A percentile compares a stretch with the other conserved stretches of the same genome.
These are phyloP conservation scores for Marchantia paleacea DNA, from an alignment of 225 moss, liverwort and hornwort genomes.

Conservation along the genomic window DNA sequence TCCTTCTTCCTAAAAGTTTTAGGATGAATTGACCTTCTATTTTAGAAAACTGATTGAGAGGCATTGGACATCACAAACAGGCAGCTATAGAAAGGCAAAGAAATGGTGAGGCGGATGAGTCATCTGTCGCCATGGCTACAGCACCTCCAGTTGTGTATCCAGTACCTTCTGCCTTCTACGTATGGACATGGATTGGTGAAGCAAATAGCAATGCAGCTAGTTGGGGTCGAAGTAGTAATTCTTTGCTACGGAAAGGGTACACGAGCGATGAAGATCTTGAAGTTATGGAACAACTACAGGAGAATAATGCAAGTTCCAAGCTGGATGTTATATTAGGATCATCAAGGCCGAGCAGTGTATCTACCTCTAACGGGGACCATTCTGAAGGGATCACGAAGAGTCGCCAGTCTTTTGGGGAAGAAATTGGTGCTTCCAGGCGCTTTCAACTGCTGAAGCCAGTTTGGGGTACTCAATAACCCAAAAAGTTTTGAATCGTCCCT, in stretches of 20 bases:
- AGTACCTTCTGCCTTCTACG: slow-evolving; percentile 60
- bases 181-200: slow-evolving; percentile 84
- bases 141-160: slow-evolving; percentile 60
- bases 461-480: slow-evolving; percentile 49
- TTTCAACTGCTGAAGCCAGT: slow-evolving; percentile 71
- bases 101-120: slow-evolving; percentile 54
- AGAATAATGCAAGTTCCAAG: slow-evolving; percentile 49
- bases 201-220: slow-evolving; percentile 29
- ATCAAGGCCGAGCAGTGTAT: slow-evolving; percentile 34
- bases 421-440: slow-evolving; percentile 42
- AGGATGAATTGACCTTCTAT: neutral
- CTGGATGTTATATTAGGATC: slow-evolving; percentile 29
- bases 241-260: slow-evolving; percentile 82
- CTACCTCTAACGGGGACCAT: slow-evolving; percentile 27
- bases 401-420: slow-evolving; percentile 24
- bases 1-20: neutral
- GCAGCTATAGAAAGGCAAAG: slow-evolving; percentile 74
- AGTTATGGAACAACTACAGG: slow-evolving; percentile 69
- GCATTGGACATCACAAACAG: slow-evolving; percentile 35
- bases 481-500: slow-evolving; percentile 26
- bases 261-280: slow-evolving; percentile 88
- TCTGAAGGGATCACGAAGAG: slow-evolving; percentile 6
- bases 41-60: neutral
- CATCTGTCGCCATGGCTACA: slow-evolving; percentile 52
- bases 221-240: slow-evolving; percentile 62